Percentiles rank a stretch among this genome's conserved stretches.
Evolutionary conservation across 2,329 filamentous ascomycete genomes (phyloP).

Genomic region (Hortaea werneckii): DNA sequence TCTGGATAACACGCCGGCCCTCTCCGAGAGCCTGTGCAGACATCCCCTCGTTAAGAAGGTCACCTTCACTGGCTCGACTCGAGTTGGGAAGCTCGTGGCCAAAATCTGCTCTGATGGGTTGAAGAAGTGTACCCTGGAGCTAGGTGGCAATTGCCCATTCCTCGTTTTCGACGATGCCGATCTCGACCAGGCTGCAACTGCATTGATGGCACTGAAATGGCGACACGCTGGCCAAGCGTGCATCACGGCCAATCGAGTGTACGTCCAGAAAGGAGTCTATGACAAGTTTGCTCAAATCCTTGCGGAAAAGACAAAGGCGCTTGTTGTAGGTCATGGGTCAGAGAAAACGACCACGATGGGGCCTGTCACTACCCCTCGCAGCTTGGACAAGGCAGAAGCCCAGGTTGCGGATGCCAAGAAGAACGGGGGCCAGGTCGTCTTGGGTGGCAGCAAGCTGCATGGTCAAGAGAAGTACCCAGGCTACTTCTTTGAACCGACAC

Average conservation of each 20-base stretch:
- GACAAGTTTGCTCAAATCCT: slow-evolving; percentile 50
- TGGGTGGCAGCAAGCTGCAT: slow-evolving; percentile 45
- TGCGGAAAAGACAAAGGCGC: slow-evolving; percentile 40
- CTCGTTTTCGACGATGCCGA: slow-evolving; percentile 56
- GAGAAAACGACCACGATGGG: slow-evolving; percentile 49
- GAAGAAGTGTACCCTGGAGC: slow-evolving; percentile 55
- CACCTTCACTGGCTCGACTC: slow-evolving; percentile 51
- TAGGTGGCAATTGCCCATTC: slow-evolving; percentile 57
- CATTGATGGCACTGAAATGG: slow-evolving; percentile 43
- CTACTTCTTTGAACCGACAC: slow-evolving; percentile 62
- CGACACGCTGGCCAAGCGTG: slow-evolving; percentile 55
- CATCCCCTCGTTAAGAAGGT: slow-evolving; percentile 53
- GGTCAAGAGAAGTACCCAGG: slow-evolving; percentile 34
- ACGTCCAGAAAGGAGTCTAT: slow-evolving; percentile 53
- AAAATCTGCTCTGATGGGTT: slow-evolving; percentile 49
- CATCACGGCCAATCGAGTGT: slow-evolving; percentile 55
- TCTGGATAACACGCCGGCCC: slow-evolving; percentile 43
- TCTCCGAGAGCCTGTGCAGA: slow-evolving; percentile 45
- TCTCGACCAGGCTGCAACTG: slow-evolving; percentile 43
- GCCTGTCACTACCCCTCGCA: slow-evolving; percentile 47
- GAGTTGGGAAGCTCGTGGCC: slow-evolving; percentile 53
- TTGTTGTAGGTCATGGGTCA: slow-evolving; percentile 54
- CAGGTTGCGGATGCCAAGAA: slow-evolving; percentile 52
- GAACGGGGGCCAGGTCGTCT: slow-evolving; percentile 52
- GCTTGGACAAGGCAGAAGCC: slow-evolving; percentile 45